phyloP scores from a whole-genome alignment of 1,284 basidiomycete genomes.

The Rhizopogon parksii region DNA sequence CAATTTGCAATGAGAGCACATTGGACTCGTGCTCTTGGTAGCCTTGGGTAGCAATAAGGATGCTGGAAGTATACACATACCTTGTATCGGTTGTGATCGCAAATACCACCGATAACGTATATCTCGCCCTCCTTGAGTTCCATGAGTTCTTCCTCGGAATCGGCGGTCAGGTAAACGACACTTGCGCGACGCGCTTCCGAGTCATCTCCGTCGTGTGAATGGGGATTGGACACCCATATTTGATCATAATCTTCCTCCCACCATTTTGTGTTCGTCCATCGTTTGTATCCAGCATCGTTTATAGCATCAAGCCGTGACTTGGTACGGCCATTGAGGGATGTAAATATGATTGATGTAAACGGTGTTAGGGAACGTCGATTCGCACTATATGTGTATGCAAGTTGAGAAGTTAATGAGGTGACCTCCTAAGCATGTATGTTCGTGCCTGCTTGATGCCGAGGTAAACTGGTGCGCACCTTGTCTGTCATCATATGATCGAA shows the following conservation, averaged over 20 bases:
- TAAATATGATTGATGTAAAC: slow-evolving; percentile 69
- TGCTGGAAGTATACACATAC: slow-evolving; percentile 25
- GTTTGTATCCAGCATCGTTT: slow-evolving; percentile 63
- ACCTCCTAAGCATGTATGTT: slow-evolving; percentile 60
- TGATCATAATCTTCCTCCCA: slow-evolving; percentile 67
- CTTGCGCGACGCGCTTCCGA: slow-evolving; percentile 30
- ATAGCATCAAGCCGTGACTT: slow-evolving; percentile 61
- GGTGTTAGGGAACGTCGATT: slow-evolving; percentile 72
- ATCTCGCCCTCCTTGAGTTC: slow-evolving; percentile 79
- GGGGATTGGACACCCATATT: slow-evolving; percentile 45
- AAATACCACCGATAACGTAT: slow-evolving; percentile 95
- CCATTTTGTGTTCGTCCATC: slow-evolving; percentile 82
- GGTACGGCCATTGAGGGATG: slow-evolving; percentile 71
- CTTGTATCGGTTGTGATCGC: slow-evolving; percentile 96
- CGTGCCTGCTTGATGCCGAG: slow-evolving; percentile 7
- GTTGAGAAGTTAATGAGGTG: slow-evolving; percentile 79
- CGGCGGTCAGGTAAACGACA: slow-evolving; percentile 92
- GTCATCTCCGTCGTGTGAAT: slow-evolving; percentile 1
- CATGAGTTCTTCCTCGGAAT: slow-evolving; percentile 79
- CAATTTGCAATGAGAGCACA: neutral
- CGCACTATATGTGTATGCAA: slow-evolving; percentile 83
- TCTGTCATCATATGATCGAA: slow-evolving; percentile 95
- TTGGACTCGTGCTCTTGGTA: neutral
- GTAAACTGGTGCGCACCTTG: slow-evolving; percentile 50
- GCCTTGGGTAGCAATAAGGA: slow-evolving; percentile 1